Evolutionary conservation across 2,329 filamentous ascomycete species (phyloP).

Genomic region (Aureobasidium sp.): DNA sequence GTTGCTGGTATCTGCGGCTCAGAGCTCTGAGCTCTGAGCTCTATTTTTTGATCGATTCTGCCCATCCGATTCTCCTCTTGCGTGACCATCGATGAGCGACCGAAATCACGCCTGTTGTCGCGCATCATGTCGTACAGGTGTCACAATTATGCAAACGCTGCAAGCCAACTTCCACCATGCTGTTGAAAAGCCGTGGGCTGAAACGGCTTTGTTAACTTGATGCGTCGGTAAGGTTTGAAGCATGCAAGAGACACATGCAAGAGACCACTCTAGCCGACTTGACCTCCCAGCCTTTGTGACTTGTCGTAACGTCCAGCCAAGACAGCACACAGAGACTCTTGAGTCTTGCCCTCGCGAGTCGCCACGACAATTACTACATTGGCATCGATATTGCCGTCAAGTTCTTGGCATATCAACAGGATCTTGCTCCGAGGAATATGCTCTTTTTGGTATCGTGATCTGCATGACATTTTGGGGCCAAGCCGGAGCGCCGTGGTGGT

Average conservation of each 20-base stretch:
- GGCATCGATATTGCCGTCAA: not conserved
- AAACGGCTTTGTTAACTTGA: constrained; percentile 1
- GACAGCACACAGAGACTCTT: not conserved
- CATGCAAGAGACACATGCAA: not conserved
- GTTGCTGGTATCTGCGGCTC: constrained; percentile 10
- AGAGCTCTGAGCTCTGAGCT: not conserved
- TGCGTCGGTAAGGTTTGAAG: constrained; percentile 8
- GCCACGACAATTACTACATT: not conserved
- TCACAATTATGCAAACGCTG: not conserved
- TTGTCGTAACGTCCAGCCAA: not conserved
- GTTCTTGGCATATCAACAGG: not conserved
- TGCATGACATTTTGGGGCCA: constrained; percentile 1
- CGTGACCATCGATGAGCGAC: not conserved
- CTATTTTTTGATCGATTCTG: constrained; percentile 1
- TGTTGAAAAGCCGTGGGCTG: not conserved
- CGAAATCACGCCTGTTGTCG: not conserved
- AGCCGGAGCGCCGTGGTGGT: not conserved
- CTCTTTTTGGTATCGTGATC: not conserved
- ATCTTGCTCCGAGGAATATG: not conserved
- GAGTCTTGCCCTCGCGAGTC: not conserved
- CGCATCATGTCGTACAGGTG: not conserved
- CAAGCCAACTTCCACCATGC: not conserved
- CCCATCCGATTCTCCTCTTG: not conserved
- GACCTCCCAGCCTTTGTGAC: constrained; percentile 3
- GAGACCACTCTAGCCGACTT: not conserved